Conservation (phyloP, 768 basidiomycete genomes). For the Russula foetens region DNA sequence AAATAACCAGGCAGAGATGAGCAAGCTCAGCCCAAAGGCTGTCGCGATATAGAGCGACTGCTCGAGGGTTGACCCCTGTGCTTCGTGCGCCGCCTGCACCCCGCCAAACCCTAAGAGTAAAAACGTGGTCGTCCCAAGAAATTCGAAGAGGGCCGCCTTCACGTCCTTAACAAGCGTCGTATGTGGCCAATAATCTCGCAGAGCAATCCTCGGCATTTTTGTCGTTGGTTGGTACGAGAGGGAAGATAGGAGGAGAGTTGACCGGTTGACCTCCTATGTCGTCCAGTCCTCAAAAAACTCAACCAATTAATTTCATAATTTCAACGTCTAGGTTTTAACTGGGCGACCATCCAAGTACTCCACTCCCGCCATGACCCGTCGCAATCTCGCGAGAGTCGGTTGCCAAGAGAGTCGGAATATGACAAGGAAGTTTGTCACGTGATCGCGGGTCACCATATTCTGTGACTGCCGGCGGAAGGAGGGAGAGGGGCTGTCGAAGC, state of each 20-base stretch:
- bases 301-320: too few species aligned
- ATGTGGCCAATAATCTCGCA: constrained; percentile 21
- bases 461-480: too few species aligned
- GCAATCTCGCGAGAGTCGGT: not conserved
- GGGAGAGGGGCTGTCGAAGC: too few species aligned
- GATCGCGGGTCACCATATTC: not conserved
- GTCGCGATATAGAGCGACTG: constrained; percentile 49
- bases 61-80: constrained; percentile 28
- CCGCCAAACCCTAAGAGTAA: constrained; percentile 59
- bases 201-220: not conserved
- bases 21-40: constrained; percentile 52
- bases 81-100: constrained; percentile 45
- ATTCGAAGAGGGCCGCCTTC: constrained; percentile 47
- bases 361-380: not conserved
- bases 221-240: not conserved
- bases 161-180: constrained; percentile 31
- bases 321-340: too few species aligned
- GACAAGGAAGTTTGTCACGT: not conserved
- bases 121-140: constrained; percentile 53
- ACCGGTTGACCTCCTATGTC: too few species aligned
- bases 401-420: too few species aligned
- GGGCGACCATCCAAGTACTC: too few species aligned
- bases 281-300: too few species aligned
- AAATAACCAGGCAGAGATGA: constrained; percentile 61
- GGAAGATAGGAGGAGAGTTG: not conserved